Base-by-base conservation (phyloP, 2,329 filamentous ascomycete species). In the Cladosporium cucumerinum region DNA sequence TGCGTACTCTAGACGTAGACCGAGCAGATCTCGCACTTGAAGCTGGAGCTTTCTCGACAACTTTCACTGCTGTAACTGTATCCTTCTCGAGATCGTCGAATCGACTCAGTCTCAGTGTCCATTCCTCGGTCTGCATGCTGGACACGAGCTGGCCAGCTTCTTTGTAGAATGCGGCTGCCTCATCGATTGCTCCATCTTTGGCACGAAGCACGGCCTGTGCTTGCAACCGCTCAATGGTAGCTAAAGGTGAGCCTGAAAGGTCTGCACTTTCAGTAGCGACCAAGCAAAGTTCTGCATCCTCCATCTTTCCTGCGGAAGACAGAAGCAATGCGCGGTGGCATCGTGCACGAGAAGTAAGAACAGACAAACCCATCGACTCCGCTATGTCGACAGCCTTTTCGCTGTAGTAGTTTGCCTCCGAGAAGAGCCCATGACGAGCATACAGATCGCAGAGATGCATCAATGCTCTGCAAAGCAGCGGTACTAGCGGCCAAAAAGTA, bases 361-460 rank as follows among this genome's bases (percentile, higher is more conserved):
- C 62, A 18, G 58, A 65, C 10, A 70, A 58, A 10, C 65, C 61
- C n/a, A 70, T 61, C 7, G 65, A 65, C 49, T 84, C 83, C 25
- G 91, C 91, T 66, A 96, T 85, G 72, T 90, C 92, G 62, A 89
- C 82, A 0, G 93, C 93, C 71, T 95, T 90, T 70, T 97, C 90
- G 1, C 90, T 89, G 70, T 96, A 96, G 74, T 93, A 95, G 0
- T 94, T 80, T 1, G 94, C 94, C 75, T 98, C 94, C 66, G 92
- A 88, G 68, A 93, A 92, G 78, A 96, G 85, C 30, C 95, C 95
- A 68, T 95, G 86, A 69, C 96, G 89, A 1, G 90, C 87, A 70
- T 93, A 97, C 1, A 96, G 81, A 4, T 85, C 84, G 0, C 92
- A 92, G 3, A 97, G 84, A 65, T 93, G 88, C 66, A 88, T 78